Evolutionary conservation across 2,329 filamentous ascomycete genomes (phyloP).

Genomic region (Chalara sp.): DNA sequence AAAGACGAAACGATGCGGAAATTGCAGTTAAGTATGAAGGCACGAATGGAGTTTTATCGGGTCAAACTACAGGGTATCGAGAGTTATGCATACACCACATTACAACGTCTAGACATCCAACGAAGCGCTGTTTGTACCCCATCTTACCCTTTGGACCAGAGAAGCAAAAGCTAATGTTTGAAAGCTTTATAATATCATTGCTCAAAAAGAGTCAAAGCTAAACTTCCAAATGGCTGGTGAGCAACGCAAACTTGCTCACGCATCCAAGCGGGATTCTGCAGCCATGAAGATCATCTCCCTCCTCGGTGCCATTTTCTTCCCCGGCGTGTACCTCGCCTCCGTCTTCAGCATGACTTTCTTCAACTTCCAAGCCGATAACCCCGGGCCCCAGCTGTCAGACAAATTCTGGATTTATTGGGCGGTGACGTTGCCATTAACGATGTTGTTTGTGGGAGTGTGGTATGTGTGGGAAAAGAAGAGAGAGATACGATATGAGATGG

Average conservation of each 20-base stretch:
- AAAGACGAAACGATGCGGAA: conserved; percentile 27
- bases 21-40: conserved; percentile 45
- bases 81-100: conserved; percentile 55
- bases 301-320: conserved; percentile 56
- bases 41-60: conserved; percentile 52
- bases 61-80: conserved; percentile 55
- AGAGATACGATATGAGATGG: conserved; percentile 14
- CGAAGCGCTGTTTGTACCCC: conserved; percentile 45
- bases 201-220: conserved; percentile 56
- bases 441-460: conserved; percentile 48
- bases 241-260: conserved; percentile 33
- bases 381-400: conserved; percentile 31
- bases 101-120: conserved; percentile 55
- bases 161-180: background rate
- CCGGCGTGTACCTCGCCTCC: conserved; percentile 55
- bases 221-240: conserved; percentile 49
- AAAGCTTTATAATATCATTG: conserved; percentile 60
- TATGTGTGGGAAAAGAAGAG: conserved; percentile 31
- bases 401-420: conserved; percentile 58
- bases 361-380: conserved; percentile 40
- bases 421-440: conserved; percentile 51
- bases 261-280: conserved; percentile 35
- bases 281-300: conserved; percentile 61
- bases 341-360: conserved; percentile 63
- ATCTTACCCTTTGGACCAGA: background rate